A percentile compares a stretch with the other conserved stretches of the same genome.
These are phyloP conservation scores for Colletotrichum magnum DNA, from an alignment of 2,329 filamentous ascomycete species.

Conservation along the genomic window DNA sequence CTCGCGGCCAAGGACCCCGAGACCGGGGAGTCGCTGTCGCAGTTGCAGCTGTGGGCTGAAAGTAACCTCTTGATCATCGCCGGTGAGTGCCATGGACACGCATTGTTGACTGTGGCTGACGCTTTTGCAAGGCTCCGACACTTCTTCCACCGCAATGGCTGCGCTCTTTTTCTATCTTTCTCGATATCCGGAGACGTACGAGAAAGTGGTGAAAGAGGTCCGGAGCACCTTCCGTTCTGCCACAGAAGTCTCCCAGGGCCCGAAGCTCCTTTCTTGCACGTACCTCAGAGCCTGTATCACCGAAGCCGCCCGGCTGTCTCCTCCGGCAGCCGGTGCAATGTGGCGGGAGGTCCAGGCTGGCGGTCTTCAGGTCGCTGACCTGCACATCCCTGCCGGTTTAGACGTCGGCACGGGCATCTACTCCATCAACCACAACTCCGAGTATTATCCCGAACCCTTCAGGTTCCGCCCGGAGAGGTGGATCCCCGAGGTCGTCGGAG, in stretches of 20 bases:
- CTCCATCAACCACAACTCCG: slow-evolving; percentile 23
- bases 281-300: slow-evolving; percentile 17
- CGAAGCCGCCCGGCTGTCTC: slow-evolving; percentile 15
- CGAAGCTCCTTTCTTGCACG: neutral
- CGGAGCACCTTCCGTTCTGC: slow-evolving; percentile 8
- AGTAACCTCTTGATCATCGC: slow-evolving; percentile 29
- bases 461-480: slow-evolving; percentile 26
- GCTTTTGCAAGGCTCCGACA: slow-evolving; percentile 11
- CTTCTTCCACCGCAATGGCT: slow-evolving; percentile 25
- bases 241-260: slow-evolving; percentile 11
- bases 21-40: slow-evolving; percentile 22
- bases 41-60: slow-evolving; percentile 24
- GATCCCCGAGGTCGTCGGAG: neutral
- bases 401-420: slow-evolving; percentile 27
- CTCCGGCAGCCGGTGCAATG: slow-evolving; percentile 12
- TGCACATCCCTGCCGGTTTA: slow-evolving; percentile 13
- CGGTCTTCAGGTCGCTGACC: slow-evolving; percentile 5
- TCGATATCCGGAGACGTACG: slow-evolving; percentile 20
- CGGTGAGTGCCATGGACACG: neutral
- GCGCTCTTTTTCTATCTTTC: slow-evolving; percentile 30
- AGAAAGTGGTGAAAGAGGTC: slow-evolving; percentile 13
- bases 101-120: neutral
- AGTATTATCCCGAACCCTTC: slow-evolving; percentile 20
- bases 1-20: slow-evolving; percentile 19
- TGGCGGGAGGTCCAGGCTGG: slow-evolving; percentile 19